phyloP scores from a whole-genome alignment of 495 filamentous ascomycete species.

The Penicillium diatomitis region DNA sequence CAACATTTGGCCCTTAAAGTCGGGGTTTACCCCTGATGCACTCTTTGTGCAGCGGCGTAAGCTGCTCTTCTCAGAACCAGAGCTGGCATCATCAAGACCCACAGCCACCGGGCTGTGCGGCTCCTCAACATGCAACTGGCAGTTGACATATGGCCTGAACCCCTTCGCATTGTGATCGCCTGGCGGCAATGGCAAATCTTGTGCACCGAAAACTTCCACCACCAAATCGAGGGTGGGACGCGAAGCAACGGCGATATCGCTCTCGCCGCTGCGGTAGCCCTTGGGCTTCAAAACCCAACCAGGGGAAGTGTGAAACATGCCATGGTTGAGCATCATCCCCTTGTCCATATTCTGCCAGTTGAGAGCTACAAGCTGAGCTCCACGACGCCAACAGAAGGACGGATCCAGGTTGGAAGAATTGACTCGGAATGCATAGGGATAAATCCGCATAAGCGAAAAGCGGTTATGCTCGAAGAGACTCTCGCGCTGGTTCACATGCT shows the following conservation, averaged over 20 bases:
- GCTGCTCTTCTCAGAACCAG: constrained; percentile 43
- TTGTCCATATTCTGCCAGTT: constrained; percentile 92
- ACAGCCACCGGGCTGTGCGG: constrained; percentile 15
- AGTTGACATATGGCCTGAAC: constrained; percentile 73
- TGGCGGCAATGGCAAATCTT: constrained; percentile 40
- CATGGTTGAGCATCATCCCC: constrained; percentile 93
- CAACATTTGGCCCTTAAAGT: constrained; percentile 58
- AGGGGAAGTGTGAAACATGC: constrained; percentile 72
- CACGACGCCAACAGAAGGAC: constrained; percentile 73
- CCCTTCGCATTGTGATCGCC: constrained; percentile 44
- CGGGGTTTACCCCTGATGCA: constrained; percentile 52
- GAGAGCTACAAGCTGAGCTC: constrained; percentile 84
- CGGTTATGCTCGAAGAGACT: constrained; percentile 75
- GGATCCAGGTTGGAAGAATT: constrained; percentile 81
- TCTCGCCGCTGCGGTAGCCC: constrained; percentile 45
- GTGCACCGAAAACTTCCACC: constrained; percentile 44
- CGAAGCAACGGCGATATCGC: constrained; percentile 11
- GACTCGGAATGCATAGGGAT: constrained; percentile 75
- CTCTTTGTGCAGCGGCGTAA: constrained; percentile 64
- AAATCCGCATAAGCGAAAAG: constrained; percentile 78
- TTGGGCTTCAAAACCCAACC: constrained; percentile 83
- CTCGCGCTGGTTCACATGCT: constrained; percentile 50
- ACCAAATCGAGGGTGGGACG: constrained; percentile 32
- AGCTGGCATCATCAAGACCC: constrained; percentile 30
- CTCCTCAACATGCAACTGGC: constrained; percentile 72